phyloP scores from a whole-genome alignment of 352 stramenopile species.

The Globisporangium parvum region DNA sequence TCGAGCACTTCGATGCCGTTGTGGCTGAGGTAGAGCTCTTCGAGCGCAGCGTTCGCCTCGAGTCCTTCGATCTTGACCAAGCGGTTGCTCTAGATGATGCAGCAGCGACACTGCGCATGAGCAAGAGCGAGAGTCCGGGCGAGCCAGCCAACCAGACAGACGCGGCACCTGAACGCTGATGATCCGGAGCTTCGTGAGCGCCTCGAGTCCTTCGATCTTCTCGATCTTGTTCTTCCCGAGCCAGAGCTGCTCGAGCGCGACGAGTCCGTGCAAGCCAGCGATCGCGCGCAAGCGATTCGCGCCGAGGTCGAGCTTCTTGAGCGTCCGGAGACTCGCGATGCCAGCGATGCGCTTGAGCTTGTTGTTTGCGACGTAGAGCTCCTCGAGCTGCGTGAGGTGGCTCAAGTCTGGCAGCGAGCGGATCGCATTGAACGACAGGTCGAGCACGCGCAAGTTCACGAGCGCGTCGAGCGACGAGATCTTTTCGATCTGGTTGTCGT shows the following conservation, averaged over 20 bases:
- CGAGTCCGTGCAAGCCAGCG: conserved; percentile 86
- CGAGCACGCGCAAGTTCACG: conserved; percentile 77
- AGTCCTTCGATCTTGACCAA: conserved; percentile 92
- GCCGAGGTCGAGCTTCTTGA: conserved; percentile 95
- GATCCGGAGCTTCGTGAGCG: conserved; percentile 86
- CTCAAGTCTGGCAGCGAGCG: conserved; percentile 80
- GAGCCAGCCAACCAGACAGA: neutral
- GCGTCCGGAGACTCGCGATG: conserved; percentile 68
- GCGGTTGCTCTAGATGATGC: conserved; percentile 92
- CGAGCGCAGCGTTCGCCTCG: conserved; percentile 72
- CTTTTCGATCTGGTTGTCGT: conserved; percentile 96
- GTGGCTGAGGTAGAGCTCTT: conserved; percentile 97
- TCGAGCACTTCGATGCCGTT: conserved; percentile 93
- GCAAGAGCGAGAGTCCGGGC: neutral
- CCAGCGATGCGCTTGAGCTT: conserved; percentile 95
- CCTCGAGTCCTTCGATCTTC: conserved; percentile 80
- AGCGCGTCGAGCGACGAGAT: conserved; percentile 64
- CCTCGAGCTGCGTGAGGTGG: conserved; percentile 81
- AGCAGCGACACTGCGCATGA: neutral
- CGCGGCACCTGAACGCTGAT: conserved; percentile 61
- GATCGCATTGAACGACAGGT: conserved; percentile 97
- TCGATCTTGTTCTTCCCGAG: conserved; percentile 98
- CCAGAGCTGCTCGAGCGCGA: conserved; percentile 94
- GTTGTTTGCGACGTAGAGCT: conserved; percentile 96
- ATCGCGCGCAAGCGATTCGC: conserved; percentile 95